phyloP scores from a whole-genome alignment of 108 stramenopile species.

The Nitzschia sp. region DNA sequence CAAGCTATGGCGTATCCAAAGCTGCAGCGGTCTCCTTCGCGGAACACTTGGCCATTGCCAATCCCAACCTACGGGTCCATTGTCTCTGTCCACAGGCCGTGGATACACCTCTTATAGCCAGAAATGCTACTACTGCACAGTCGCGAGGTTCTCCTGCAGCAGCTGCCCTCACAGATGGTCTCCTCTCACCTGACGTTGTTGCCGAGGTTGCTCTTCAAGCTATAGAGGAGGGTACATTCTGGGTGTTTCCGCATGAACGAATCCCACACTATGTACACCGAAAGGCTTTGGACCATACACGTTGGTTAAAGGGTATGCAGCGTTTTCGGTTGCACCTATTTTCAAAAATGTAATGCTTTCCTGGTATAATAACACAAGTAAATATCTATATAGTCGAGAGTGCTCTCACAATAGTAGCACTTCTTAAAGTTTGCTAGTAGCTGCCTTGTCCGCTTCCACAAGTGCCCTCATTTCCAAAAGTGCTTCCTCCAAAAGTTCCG shows the following conservation, averaged over 20 bases:
- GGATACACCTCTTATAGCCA: constrained; percentile 18
- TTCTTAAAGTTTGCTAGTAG: constrained; percentile 14
- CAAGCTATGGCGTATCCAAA: constrained; percentile 38
- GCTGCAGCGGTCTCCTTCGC: constrained; percentile 35
- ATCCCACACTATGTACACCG: constrained; percentile 20
- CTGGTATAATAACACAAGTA: not conserved
- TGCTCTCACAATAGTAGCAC: not conserved
- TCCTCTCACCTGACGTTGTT: constrained; percentile 11
- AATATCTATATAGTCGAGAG: not conserved
- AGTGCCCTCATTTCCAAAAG: constrained; percentile 72
- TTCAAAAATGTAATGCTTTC: not conserved
- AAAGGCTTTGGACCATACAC: constrained; percentile 20
- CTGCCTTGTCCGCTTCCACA: constrained; percentile 43
- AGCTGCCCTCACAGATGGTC: constrained; percentile 27
- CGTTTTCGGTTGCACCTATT: constrained; percentile 6
- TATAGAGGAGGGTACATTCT: constrained; percentile 10
- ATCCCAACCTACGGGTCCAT: constrained; percentile 18
- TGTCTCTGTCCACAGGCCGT: constrained; percentile 38
- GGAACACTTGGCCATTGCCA: constrained; percentile 32
- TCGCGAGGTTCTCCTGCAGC: constrained; percentile 12
- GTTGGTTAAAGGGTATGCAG: constrained; percentile 35
- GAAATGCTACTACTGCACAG: constrained; percentile 7
- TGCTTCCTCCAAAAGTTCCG: constrained; percentile 71
- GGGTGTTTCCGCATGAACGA: constrained; percentile 24
- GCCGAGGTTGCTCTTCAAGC: constrained; percentile 21